phyloP scores from a whole-genome alignment of 208 protist species.

The Leishmania aethiopica region DNA sequence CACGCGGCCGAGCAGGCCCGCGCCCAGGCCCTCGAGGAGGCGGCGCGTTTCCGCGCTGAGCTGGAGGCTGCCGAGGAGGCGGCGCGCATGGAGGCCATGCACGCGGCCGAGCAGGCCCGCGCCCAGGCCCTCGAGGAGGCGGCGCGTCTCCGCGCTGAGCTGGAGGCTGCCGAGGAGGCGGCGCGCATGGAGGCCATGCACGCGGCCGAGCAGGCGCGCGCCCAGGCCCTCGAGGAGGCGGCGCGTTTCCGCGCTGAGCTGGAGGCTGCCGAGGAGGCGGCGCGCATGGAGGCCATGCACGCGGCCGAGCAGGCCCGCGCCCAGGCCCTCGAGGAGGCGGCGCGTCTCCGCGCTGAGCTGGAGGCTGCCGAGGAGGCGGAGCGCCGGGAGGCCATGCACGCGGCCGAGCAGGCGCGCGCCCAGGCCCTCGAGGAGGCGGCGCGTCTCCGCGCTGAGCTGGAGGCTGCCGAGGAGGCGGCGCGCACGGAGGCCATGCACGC shows the following conservation, averaged over 20 bases:
- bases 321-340: background rate
- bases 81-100: background rate
- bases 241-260: no score
- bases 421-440: background rate
- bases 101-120: background rate
- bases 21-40: no score
- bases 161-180: slow-evolving; percentile 12
- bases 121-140: background rate
- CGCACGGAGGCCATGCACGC: background rate
- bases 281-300: background rate
- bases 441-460: background rate
- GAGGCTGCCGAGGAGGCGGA: background rate
- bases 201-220: background rate
- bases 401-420: background rate
- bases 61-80: background rate
- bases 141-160: background rate
- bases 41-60: no score
- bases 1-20: background rate
- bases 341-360: background rate
- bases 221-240: background rate
- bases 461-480: background rate
- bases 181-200: background rate
- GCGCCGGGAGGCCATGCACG: background rate
- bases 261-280: slow-evolving; percentile 1
- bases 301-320: background rate